Base-by-base conservation (phyloP, 1,284 basidiomycete genomes). In the Puccinia novopanici region DNA sequence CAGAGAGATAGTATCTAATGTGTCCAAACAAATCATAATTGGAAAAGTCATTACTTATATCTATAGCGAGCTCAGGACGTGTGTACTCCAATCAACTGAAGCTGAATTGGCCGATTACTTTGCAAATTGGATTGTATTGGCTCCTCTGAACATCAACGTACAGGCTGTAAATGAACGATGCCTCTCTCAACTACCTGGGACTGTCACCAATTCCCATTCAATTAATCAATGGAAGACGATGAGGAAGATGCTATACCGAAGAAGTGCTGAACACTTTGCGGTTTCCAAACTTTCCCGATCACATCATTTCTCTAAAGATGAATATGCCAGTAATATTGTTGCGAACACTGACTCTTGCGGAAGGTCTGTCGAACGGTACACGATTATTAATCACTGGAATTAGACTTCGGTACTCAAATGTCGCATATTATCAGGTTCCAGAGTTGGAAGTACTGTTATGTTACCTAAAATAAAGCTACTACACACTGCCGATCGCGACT, bases 331-430 rank as follows among this genome's bases (percentile, higher is more conserved):
- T 73, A 10, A 73, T 73, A 15, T 22, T 73, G 0, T 55, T 73
- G 12, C 10, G 50, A 37, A 30, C 42, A 5, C 19, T 73, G 37
- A 73, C 40, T 42, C 50, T 73, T 0, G 24, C 9, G 3, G 15
- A n/a, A 9, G 71, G 71, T 0, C 71, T 73, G 0, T 73, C n/a
- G 8, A 73, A 73, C 30, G 71, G 71, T 19, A 73, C n/a, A n/a
- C n/a, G n/a, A n/a, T n/a, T n/a, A n/a, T n/a, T n/a, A n/a, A n/a
- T n/a, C n/a, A n/a, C n/a, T 50, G 3, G 6, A 50, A 12, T 17
- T 73, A 22, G 3, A 3, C 3, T 5, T 22, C 48, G 3, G 37
- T 55, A 24, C 4, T 73, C 2, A 30, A 57, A 10, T 27, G 45
- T 17, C 22, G n/a, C 27, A 57, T 73, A 3, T 27, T 73, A 12